phyloP scores from a whole-genome alignment of 2,329 filamentous ascomycete species.

The Stemphylium vesicarium region DNA sequence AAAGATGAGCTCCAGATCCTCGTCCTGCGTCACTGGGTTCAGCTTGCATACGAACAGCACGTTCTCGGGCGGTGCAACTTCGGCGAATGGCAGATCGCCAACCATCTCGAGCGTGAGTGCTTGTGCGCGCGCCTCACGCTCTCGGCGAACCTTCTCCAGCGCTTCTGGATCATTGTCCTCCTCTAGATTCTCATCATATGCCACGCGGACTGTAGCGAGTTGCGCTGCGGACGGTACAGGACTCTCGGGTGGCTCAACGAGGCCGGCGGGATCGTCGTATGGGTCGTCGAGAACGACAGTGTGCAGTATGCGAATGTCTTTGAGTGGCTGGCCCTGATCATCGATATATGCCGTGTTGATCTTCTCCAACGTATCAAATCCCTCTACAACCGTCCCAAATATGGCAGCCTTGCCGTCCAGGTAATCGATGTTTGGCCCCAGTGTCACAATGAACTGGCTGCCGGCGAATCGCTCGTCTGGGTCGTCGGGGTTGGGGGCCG shows the following conservation, averaged over 20 bases:
- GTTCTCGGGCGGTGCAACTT: constrained; percentile 97
- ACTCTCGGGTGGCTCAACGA: constrained; percentile 79
- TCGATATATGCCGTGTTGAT: constrained; percentile 91
- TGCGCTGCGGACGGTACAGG: constrained; percentile 84
- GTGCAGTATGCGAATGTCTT: constrained; percentile 94
- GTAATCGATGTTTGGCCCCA: constrained; percentile 88
- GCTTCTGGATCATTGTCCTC: constrained; percentile 81
- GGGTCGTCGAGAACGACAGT: constrained; percentile 92
- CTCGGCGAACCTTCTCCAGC: constrained; percentile 78
- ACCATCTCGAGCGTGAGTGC: constrained; percentile 97
- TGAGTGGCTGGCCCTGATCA: constrained; percentile 81
- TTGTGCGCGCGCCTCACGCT: constrained; percentile 90
- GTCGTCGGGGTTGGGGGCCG: constrained; percentile 75
- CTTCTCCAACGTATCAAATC: constrained; percentile 91
- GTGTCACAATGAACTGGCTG: constrained; percentile 92
- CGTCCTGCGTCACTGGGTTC: constrained; percentile 93
- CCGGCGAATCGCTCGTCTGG: constrained; percentile 82
- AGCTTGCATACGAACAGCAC: constrained; percentile 98
- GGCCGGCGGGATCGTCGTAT: constrained; percentile 78
- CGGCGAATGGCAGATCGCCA: constrained; percentile 94
- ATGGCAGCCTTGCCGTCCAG: constrained; percentile 93
- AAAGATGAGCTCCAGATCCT: constrained; percentile 95
- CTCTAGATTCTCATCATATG: constrained; percentile 82
- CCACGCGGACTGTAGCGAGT: constrained; percentile 88
- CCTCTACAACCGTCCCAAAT: constrained; percentile 94